Evolutionary conservation across 192 early-diverging fungal genomes (phyloP), one percentile per base, ranked within the genome.

Genomic region (Borealophlyctis nickersoniae): DNA sequence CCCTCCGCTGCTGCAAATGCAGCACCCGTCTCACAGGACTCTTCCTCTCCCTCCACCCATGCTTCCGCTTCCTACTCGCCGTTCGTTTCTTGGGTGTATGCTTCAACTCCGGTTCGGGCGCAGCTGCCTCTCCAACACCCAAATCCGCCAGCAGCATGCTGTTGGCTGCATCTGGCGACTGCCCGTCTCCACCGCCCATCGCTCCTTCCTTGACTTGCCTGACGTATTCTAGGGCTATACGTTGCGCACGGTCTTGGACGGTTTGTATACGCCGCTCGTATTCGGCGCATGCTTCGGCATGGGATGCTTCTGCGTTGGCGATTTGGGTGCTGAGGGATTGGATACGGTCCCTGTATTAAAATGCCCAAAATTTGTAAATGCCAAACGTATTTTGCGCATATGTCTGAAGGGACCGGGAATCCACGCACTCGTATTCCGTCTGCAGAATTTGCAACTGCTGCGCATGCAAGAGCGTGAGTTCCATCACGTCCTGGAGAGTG

Each of bases 371-470:
- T 48, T 63, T 26, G 54, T 26, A 24, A 55, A 24, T 24, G 54
- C 27, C n/a, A n/a, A n/a, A n/a, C n/a, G n/a, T n/a, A n/a, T n/a
- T n/a, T n/a, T n/a, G n/a, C n/a, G n/a, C n/a, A n/a, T n/a, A n/a
- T n/a, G n/a, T n/a, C n/a, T n/a, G n/a, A n/a, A n/a, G n/a, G n/a
- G n/a, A n/a, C n/a, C n/a, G n/a, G n/a, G n/a, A n/a, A n/a, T n/a
- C n/a, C n/a, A 72, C 64, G 13, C 63, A 82, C 78, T 79, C 75
- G 51, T 77, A 84, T 74, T 83, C 81, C 11, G 74, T 57, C 39
- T 79, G 72, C 39, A 85, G 53, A 23, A 77, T 53, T 49, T 85
- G 81, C 68, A 85, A 71, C 54, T 85, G 83, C 45, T 85, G 83
- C 2, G 77, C 81, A 59, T 85, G 83, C 22, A 85, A 59, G 4